Base-by-base conservation (phyloP, 257 asterid genomes). In the Nicotiana paniculata region DNA sequence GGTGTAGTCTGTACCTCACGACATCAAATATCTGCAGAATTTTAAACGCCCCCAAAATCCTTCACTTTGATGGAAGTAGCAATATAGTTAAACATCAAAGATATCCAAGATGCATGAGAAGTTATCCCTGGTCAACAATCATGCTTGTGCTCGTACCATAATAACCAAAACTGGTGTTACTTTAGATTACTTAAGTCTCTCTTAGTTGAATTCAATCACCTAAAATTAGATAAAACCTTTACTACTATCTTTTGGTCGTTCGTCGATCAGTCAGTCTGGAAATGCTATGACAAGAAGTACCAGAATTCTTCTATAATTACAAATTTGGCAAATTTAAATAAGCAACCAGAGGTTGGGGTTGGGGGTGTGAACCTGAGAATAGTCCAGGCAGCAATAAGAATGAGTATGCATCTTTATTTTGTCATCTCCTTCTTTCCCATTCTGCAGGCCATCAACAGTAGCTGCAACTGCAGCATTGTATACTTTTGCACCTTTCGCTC, bases 351-450 rank as follows among this genome's bases (percentile, higher is more conserved):
- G 79, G 72, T 55, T 17, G 66, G 82, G 57, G 72, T 55, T 17
- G 66, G 82, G 57, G 69, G 88, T 46, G 82, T 77, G 81, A 83
- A 93, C 98, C 97, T 94, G 98, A 48, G 98, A 88, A 87, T 95
- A 95, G 81, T 95, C 98, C 28, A 95, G 90, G 85, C 98, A 93
- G 70, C 98, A 95, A 72, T 93, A 95, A 17, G 98, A 93, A 85
- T 95, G 98, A 6, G 98, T 95, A 53, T 95, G 97, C 93, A 93
- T 53, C 88, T 95, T 95, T 77, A 85, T 86, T 86, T 95, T 95
- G 17, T 95, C 98, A 66, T 95, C 97, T 83, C 97, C 97, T 70
- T 91, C 97, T 86, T 90, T 91, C 77, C 98, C 97, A 80, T 66
- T 61, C 54, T 79, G 89, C 85, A 85, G 92, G 68, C 89, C 87